Base-by-base conservation (phyloP, 75 land plant genomes). In the Sequoia sempervirens region DNA sequence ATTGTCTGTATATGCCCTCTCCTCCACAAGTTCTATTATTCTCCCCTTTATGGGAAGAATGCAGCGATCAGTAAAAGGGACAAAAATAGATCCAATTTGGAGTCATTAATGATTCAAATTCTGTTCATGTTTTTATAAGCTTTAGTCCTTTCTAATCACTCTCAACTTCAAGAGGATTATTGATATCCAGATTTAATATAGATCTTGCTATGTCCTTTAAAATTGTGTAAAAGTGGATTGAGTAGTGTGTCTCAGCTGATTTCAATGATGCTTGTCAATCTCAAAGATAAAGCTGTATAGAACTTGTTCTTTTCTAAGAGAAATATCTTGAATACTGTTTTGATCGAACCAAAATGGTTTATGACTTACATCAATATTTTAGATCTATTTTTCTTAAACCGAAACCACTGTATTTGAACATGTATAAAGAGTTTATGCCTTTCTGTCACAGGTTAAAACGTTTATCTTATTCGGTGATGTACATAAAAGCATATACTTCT, bases 401-500 rank as follows among this genome's bases (percentile, higher is more conserved):
- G 32, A 70, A 30, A 12, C 4, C 32, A 11, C 3, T 26, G n/a
- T 41, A 45, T 78, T 78, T 78, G 47, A 78, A 78, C n/a, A 78
- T 78, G n/a, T 36, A 69, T 69, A 69, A 69, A 30, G 32, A 0
- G 11, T 34, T 69, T 28, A 34, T 76, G 36, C 14, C 18, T 23
- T 82, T 52, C 17, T 82, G 32, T 70, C 32, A 26, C 93, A 97
- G 99, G 99, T 97, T 15, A 98, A 98, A 79, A 98, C 96, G 82
- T 98, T 98, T 84, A 89, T 98, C 68, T 89, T 98, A 40, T 88
- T 98, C 79, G 99, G 99, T 82, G 99, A 98, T 75, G 83, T 96
- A 41, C 99, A 98, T 86, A 96, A 95, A 87, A 98, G 99, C 84
- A 93, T 98, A 74, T 98, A 96, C 86, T 98, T 98, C 76, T 89